Evolutionary conservation across 257 asterid genomes (phyloP).

Genomic region (Coffea eugenioides): DNA sequence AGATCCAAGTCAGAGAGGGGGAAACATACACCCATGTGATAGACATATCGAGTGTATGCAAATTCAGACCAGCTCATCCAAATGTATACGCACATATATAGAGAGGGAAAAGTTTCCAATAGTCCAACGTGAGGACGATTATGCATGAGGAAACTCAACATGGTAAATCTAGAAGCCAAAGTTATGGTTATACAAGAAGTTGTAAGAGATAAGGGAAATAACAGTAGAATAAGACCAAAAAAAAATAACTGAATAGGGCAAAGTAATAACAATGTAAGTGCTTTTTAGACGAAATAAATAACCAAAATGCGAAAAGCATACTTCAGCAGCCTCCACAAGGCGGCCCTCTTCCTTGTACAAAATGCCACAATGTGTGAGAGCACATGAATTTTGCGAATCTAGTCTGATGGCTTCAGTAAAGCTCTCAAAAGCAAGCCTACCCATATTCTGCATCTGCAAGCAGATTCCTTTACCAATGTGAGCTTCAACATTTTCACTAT

Average conservation of each 20-base stretch:
- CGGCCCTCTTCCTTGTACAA: constrained; percentile 90
- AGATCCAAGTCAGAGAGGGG: neutral
- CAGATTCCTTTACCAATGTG: constrained; percentile 95
- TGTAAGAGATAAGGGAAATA: neutral
- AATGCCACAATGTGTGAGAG: constrained; percentile 89
- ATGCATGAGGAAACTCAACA: neutral
- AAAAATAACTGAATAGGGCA: no score
- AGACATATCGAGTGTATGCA: neutral
- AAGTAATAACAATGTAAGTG: neutral
- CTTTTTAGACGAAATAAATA: neutral
- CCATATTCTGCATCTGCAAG: constrained; percentile 88
- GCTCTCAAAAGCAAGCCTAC: constrained; percentile 78
- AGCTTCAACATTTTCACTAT: constrained; percentile 71
- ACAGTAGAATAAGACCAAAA: neutral
- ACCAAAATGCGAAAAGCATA: constrained; percentile 30
- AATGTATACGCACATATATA: neutral
- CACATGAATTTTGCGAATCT: constrained; percentile 90
- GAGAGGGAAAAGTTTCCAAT: neutral
- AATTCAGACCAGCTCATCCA: neutral
- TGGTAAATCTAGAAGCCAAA: neutral
- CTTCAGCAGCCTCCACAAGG: constrained; percentile 97
- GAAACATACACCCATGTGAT: neutral
- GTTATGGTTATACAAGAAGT: neutral
- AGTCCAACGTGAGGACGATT: neutral
- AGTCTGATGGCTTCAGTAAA: constrained; percentile 80